Base-by-base conservation (phyloP, 768 basidiomycete genomes). In the Agrocybe praecox region DNA sequence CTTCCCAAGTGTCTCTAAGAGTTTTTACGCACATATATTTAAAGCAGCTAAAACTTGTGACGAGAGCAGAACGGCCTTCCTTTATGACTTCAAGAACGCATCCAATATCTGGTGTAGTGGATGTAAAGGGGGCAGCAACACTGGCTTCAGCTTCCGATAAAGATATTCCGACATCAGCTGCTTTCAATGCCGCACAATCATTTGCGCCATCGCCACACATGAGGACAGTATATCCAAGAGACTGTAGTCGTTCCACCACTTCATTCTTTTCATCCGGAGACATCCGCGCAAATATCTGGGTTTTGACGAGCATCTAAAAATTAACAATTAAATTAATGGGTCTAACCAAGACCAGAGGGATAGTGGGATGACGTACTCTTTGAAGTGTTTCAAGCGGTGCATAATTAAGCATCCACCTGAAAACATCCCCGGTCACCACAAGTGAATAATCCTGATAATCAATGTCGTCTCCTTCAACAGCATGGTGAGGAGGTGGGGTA, bases 171-270 rank as follows among this genome's bases (percentile, higher is more conserved):
- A 99, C 96, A 67, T 99, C 97, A 6, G 97, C 97, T 3, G 97
- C 96, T 73, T 98, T 99, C 62, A 99, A 80, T 10, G 97, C 97
- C 22, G 96, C 95, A 67, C 97, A 98, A 68, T 99, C 97, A 67
- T 99, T 99, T 2, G 97, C 97, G 42, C 97, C 97, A 67, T 99
- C 97, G 32, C 97, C 97, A 64, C 97, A 98, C 89, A 98, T 98
- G 10, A 96, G 82, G 14, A 98, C 97, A 0, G 91, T 96, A 69
- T 98, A 99, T 10, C 96, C 97, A 21, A 99, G 81, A 2, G 83
- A 79, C 65, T 98, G 97, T 11, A 99, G 78, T 1, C 96, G 85
- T 71, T 98, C 96, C 17, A 99, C 93, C 17, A 98, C 86, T 70
- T 99, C 97, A 63, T 98, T 96, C 75, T 99, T 99, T 78, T 98